phyloP scores from a whole-genome alignment of 345 rosid species.

The Arabidopsis arenosa region DNA sequence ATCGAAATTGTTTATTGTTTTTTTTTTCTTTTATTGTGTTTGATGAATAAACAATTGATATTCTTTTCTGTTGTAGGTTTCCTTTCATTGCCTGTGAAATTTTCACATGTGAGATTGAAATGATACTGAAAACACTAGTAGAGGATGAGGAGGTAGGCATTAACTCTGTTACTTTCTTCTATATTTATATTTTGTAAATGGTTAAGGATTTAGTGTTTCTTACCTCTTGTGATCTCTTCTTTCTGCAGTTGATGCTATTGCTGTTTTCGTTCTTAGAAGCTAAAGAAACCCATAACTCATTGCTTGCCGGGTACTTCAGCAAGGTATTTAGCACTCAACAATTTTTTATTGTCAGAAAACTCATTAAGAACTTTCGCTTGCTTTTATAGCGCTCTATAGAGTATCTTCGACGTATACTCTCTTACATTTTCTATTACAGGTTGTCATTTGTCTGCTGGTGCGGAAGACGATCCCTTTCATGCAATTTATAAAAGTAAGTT shows the following conservation, averaged over 20 bases:
- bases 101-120: conserved; percentile 92
- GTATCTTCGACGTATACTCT: not conserved
- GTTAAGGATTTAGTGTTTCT: conserved; percentile 11
- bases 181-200: conserved; percentile 14
- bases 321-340: conserved; percentile 61
- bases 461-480: conserved; percentile 85
- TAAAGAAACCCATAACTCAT: conserved; percentile 61
- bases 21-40: conserved; percentile 8
- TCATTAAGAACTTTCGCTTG: conserved; percentile 15
- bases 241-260: conserved; percentile 81
- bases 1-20: not conserved
- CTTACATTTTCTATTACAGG: conserved; percentile 54
- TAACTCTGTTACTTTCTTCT: conserved; percentile 19
- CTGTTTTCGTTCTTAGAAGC: conserved; percentile 85
- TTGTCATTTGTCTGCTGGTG: conserved; percentile 76
- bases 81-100: conserved; percentile 95
- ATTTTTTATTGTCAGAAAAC: conserved; percentile 10
- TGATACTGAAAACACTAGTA: conserved; percentile 84
- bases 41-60: conserved; percentile 26
- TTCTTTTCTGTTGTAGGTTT: conserved; percentile 54
- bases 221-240: conserved; percentile 34
- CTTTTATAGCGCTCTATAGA: conserved; percentile 11
- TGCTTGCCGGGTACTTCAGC: conserved; percentile 91
- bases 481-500: conserved; percentile 75
- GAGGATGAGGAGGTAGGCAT: conserved; percentile 85